Base-by-base conservation (phyloP, 176 grass and related monocot genomes). In the Elymus sibiricus region DNA sequence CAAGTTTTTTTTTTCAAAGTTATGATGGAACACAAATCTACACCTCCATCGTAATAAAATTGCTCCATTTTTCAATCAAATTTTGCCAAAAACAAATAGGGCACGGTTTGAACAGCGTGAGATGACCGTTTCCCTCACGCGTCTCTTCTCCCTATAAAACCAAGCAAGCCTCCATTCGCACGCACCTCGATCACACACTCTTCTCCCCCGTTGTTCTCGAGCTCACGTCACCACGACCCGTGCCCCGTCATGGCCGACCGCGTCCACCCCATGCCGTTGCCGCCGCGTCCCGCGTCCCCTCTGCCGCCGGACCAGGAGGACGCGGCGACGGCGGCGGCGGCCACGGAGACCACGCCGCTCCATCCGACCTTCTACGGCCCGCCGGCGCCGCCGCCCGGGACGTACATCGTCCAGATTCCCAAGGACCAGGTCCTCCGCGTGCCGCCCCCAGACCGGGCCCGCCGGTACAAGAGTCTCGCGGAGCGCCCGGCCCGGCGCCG, bases 341-440 rank as follows among this genome's bases (percentile, higher is more conserved):
- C 58, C 25, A 65, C 61, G 55, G 82, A 77, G 63, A 72, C 79
- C 15, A 86, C 79, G 72, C 87, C 77, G 31, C 87, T 61, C 16
- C 88, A 49, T 73, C 88, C 72, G 17, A 53, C 39, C 32, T 86
- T 92, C 68, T 10, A 77, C 39, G 44, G 17, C 35, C 76, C 74
- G 6, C n/a, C 46, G 9, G 2, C 42, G 2, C 28, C 76, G 61
- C 28, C 79, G 4, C 78, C 85, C 3, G 92, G 88, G 0, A 92
- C 86, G 0, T 98, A 95, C 93, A 83, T 98, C 82, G 67, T 98
- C n/a, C 93, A 92, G 21, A 63, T 98, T 0, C 96, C 94, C 31
- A 98, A 95, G 64, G 95, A 98, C 85, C 90, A 93, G 79, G 78
- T 98, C 28, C 92, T 95, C 43, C 95, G 93, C 21, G 82, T 91